These are phyloP conservation scores for Monilinia fructicola DNA, from an alignment of 2,329 filamentous ascomycete species.

Conservation along the genomic window DNA sequence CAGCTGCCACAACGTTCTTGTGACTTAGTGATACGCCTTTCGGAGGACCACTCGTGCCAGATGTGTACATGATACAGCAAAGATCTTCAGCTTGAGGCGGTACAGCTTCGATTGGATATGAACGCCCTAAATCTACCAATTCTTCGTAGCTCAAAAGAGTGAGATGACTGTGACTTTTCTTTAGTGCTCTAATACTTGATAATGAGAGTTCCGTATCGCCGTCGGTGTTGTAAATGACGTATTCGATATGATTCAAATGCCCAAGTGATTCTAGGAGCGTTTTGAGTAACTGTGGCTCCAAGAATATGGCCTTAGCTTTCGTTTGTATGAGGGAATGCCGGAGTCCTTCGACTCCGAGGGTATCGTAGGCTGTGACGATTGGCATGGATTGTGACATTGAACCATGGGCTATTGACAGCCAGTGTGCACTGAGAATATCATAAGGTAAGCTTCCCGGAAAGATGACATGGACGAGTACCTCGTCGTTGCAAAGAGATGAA, in stretches of 20 bases:
- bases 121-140: slow-evolving; percentile 49
- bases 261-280: slow-evolving; percentile 58
- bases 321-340: slow-evolving; percentile 85
- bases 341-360: slow-evolving; percentile 79
- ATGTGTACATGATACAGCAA: slow-evolving; percentile 85
- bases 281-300: slow-evolving; percentile 74
- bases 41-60: slow-evolving; percentile 82
- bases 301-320: slow-evolving; percentile 77
- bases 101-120: slow-evolving; percentile 68
- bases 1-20: slow-evolving; percentile 76
- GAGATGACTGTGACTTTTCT: slow-evolving; percentile 55
- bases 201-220: slow-evolving; percentile 47
- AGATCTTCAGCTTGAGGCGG: slow-evolving; percentile 74
- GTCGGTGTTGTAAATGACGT: slow-evolving; percentile 62
- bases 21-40: slow-evolving; percentile 89
- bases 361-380: slow-evolving; percentile 94
- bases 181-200: slow-evolving; percentile 53
- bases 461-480: neutral
- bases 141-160: slow-evolving; percentile 56
- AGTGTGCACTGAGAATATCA: slow-evolving; percentile 50
- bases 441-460: neutral
- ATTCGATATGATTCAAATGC: slow-evolving; percentile 55
- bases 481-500: slow-evolving; percentile 81
- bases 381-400: slow-evolving; percentile 81
- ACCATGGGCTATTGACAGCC: slow-evolving; percentile 80